Conservation (phyloP, 1,284 basidiomycete genomes). For the Ganoderma lingzhi region DNA sequence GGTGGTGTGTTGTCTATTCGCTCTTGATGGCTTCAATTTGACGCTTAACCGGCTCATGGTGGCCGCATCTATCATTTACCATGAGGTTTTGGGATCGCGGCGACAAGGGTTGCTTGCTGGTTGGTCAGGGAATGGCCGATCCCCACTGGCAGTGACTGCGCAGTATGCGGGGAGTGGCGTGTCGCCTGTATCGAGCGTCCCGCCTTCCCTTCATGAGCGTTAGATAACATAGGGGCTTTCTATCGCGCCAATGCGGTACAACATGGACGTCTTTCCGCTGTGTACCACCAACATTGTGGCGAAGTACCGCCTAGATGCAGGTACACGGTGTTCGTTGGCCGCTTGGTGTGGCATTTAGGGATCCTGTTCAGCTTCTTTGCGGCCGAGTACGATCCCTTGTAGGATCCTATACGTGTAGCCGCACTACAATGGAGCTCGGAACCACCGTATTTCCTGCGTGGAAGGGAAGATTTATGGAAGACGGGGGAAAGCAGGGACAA, state of each 20-base stretch:
- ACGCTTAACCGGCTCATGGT: background rate
- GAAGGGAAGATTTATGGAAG: background rate
- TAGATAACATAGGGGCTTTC: background rate
- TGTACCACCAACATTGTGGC: background rate
- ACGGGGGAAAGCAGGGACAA: background rate
- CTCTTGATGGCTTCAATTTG: background rate
- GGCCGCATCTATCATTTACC: background rate
- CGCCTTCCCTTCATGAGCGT: background rate
- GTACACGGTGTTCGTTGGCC: background rate
- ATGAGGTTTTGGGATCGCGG: background rate
- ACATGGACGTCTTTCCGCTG: background rate
- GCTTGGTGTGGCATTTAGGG: background rate
- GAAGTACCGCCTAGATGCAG: background rate
- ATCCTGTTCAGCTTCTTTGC: background rate
- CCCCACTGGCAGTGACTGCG: background rate
- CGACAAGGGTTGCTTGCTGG: background rate
- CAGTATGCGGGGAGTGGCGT: background rate
- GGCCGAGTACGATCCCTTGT: background rate
- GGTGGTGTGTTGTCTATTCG: no score
- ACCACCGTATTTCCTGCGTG: background rate
- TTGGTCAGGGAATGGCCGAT: background rate
- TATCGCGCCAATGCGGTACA: background rate
- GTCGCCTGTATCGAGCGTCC: background rate
- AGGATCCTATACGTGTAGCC: background rate
- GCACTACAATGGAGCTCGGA: background rate